Conservation (phyloP, 202 grass and related monocot genomes). For the Panicum virgatum region DNA sequence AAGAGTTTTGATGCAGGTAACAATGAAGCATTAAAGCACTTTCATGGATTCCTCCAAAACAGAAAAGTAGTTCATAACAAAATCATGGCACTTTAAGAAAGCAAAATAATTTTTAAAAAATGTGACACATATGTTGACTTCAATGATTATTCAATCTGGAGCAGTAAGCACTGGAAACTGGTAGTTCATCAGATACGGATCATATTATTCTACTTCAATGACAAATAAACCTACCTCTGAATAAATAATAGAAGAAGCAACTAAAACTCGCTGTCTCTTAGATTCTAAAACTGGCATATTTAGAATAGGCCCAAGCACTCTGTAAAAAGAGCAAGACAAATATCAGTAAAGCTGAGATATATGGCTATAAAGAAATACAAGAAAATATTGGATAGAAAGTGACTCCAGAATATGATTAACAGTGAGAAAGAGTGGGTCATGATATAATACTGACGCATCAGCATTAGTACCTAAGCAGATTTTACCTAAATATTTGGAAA, state of each 20-base stretch:
- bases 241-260: conserved; percentile 95
- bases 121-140: conserved; percentile 10
- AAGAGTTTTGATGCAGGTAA: not conserved
- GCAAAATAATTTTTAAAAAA: not conserved
- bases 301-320: conserved; percentile 93
- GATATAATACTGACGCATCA: not conserved
- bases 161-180: conserved; percentile 10
- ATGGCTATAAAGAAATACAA: conserved; percentile 17
- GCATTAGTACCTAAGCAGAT: not conserved
- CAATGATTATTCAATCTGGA: conserved; percentile 13
- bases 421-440: conserved; percentile 27
- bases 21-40: not conserved
- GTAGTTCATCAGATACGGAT: conserved; percentile 22
- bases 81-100: not conserved
- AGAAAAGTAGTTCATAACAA: not conserved
- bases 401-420: conserved; percentile 19
- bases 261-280: conserved; percentile 94
- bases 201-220: conserved; percentile 10
- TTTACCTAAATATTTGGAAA: conserved; percentile 24
- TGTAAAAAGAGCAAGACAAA: conserved; percentile 42
- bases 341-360: conserved; percentile 11
- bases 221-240: conserved; percentile 74
- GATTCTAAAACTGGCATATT: conserved; percentile 97
- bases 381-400: conserved; percentile 20
- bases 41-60: not conserved